Base-by-base conservation (phyloP, 345 rosid species). In the Lepidium aucheri region DNA sequence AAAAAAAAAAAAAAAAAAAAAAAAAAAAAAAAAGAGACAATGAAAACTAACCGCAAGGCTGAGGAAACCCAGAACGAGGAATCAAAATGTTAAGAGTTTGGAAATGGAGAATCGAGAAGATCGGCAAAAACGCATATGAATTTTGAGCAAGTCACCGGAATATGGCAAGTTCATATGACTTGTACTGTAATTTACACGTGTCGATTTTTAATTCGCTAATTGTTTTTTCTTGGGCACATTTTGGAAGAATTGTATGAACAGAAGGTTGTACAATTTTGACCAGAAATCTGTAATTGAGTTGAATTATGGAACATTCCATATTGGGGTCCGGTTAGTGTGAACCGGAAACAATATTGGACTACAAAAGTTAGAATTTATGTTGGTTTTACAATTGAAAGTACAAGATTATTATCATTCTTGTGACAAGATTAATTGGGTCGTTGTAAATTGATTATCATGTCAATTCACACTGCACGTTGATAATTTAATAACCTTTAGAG, bases 61-160 rank as follows among this genome's bases (percentile, higher is more conserved):
- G 28, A 1, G 46, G 12, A 38, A 20, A 16, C 17, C 17, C 32
- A 36, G 62, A 39, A 39, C 20, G 35, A 11, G 0, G n/a, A 46
- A 61, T 36, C 44, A 36, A 36, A 12, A 55, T 2, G 45, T 55
- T 36, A 18, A 10, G 45, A 44, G 18, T 28, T 18, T 18, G 17
- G 33, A 55, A 1, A 18, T 36, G 16, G 17, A 55, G 17, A 36
- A 12, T 18, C 30, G 17, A 55, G 61, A 38, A 55, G 60, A 55
- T 36, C 60, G 60, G 60, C 7, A 28, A 28, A 18, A 36, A 55
- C 45, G 32, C 45, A 36, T 36, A 55, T 36, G 61, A 18, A 4
- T 55, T 55, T 55, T 36, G 61, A 55, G 61, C 45, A 36, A 55
- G 45, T 36, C 60, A 55, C 60, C 60, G 44, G 44, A 55, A 55